Evolutionary conservation across 2,329 filamentous ascomycete species (phyloP), one percentile per base, ranked within the genome.

Genomic region (Pseudogymnoascus sp.): DNA sequence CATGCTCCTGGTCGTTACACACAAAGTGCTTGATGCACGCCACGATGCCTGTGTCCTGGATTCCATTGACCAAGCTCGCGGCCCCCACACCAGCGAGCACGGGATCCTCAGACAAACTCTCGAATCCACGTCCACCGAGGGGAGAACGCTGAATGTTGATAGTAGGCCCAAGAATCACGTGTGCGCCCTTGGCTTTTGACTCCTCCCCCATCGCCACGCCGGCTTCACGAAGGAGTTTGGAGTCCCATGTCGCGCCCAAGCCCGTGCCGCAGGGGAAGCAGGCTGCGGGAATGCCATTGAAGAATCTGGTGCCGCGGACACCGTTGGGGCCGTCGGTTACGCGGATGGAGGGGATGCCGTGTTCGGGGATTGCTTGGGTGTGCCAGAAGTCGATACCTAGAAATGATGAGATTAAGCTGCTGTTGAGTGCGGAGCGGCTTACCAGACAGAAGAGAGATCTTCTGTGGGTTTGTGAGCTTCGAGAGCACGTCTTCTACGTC

Each of bases 261-360:
- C 76, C 79, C 0, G 82, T 83, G 20, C 81, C 82, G 63, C 82
- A 84, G 9, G 83, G 82, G 65, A 86, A 80, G 67, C 82, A 85
- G n/a, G 82, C 82, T 1, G 83, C 80, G 22, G 76, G 77, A 33
- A 79, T 74, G 59, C 85, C 83, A 66, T 85, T 82, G 73, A 89
- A 88, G 76, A 87, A 88, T 66, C 82, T 83, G 53, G 82, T 84
- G 58, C 86, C 86, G 65, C 87, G 78, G 35, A 87, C 81, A 58
- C 87, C 87, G 70, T 88, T 89, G 37, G 87, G 87, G 0, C 87
- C 86, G 66, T 90, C 87, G 37, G 83, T 82, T 53, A 86, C 78
- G 57, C 86, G 82, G 33, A 89, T 76, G 0, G 85, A 83, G 5
- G 86, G 86, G 35, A 89, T 78, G 1, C 82, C 81, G 67, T 85